Conservation (phyloP, 2,329 filamentous ascomycete species). For the Colletotrichum costaricense region DNA sequence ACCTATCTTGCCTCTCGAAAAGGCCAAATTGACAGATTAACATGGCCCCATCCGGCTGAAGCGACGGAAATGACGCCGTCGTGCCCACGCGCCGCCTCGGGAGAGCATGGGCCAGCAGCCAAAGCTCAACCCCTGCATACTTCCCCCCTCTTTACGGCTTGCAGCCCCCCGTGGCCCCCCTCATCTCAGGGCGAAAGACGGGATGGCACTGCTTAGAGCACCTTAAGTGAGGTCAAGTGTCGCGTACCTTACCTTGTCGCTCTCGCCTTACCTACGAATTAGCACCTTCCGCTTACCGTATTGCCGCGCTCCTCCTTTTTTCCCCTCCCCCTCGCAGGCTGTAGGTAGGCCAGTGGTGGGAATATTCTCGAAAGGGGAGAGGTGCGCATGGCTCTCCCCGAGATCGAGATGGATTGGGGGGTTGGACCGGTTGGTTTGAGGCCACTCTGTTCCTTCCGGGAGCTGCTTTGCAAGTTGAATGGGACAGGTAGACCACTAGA, state of each 20-base stretch:
- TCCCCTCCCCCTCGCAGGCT: constrained; percentile 7
- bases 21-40: constrained; percentile 3
- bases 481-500: not conserved
- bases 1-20: not conserved
- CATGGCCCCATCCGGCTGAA: not conserved
- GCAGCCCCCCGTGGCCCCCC: not conserved
- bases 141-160: constrained; percentile 12
- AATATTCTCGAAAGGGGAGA: constrained; percentile 33
- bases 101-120: constrained; percentile 27
- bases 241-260: constrained; percentile 7
- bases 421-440: not conserved
- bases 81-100: constrained; percentile 11
- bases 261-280: not conserved
- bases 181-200: constrained; percentile 34
- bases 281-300: not conserved
- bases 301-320: not conserved
- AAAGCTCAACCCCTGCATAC: constrained; percentile 20
- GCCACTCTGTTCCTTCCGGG: constrained; percentile 29
- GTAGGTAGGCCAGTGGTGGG: constrained; percentile 21
- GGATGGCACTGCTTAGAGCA: constrained; percentile 32
- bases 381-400: constrained; percentile 12
- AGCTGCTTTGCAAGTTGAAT: not conserved
- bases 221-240: constrained; percentile 31
- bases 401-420: constrained; percentile 1
- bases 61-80: constrained; percentile 19